Evolutionary conservation across 257 asterid species (phyloP), one percentile per base, ranked within the genome.

Genomic region (Eustoma russellianum): DNA sequence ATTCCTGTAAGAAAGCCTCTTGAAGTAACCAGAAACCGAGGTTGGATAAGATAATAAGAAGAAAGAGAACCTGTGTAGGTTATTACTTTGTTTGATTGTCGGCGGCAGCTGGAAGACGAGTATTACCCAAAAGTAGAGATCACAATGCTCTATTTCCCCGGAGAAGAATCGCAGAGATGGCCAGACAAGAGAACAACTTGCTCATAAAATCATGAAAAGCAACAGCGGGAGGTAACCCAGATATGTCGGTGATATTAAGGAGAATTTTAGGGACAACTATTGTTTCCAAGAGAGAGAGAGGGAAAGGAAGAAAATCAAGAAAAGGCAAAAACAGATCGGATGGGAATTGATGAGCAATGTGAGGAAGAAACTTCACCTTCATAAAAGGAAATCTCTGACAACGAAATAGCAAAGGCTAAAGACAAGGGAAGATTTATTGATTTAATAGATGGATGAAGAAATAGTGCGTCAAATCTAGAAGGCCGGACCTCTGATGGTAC

Each of bases 61-160:
- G 9, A 35, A 35, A 35, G 5, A 5, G 9, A 35, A 35, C 5
- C 41, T 35, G n/a, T 28, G 18, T n/a, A 34, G 38, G 2, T 17
- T 2, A 19, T 10, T 19, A 16, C 41, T 35, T 35, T 9, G 8
- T 6, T 6, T 35, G 41, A 9, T 35, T 6, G 41, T 9, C 41
- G 41, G 5, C 41, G 41, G 41, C 41, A 9, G 0, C 41, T 35
- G 41, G 9, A 35, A 35, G 41, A 35, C 41, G 41, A 35, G 5
- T 9, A 35, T 35, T n/a, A 35, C 41, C 41, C 41, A 6, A 35
- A 35, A 30, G 48, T 16, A 61, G 50, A 45, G 17, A 14, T 48
- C 41, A 43, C 51, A 51, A 60, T 19, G 40, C 65, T 40, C 48
- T 43, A 19, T 57, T 46, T 44, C 59, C 55, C 53, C 41, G 43